Conservation (phyloP, 2,329 filamentous ascomycete species). For the Cadophora malorum region DNA sequence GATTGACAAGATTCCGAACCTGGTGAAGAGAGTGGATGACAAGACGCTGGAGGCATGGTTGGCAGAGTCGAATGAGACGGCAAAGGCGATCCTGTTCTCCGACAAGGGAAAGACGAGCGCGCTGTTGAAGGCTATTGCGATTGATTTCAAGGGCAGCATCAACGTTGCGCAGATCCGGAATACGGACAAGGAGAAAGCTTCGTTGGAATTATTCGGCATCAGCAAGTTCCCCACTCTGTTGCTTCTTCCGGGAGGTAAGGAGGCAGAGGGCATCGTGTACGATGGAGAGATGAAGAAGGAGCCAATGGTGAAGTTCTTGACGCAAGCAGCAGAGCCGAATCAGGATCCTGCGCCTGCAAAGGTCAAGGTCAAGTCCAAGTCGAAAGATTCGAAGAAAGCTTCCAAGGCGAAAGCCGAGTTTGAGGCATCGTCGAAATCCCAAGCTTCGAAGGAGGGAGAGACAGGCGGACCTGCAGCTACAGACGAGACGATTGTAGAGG, state of each 20-base stretch:
- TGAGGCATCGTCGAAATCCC: conserved; percentile 57
- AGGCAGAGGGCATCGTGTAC: conserved; percentile 73
- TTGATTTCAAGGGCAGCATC: conserved; percentile 86
- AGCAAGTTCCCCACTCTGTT: conserved; percentile 80
- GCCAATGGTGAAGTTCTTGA: conserved; percentile 81
- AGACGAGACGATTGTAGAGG: conserved; percentile 55
- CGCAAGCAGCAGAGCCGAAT: conserved; percentile 79
- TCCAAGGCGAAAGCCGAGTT: conserved; percentile 53
- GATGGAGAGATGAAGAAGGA: conserved; percentile 86
- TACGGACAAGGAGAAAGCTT: conserved; percentile 72
- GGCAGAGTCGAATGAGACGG: conserved; percentile 65
- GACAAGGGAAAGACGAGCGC: conserved; percentile 90
- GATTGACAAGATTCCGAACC: conserved; percentile 87
- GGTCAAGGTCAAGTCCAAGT: conserved; percentile 51
- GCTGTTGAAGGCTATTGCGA: conserved; percentile 81
- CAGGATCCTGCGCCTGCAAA: conserved; percentile 68
- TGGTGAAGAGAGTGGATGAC: conserved; percentile 82
- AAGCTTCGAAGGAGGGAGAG: conserved; percentile 55
- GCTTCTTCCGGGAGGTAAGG: conserved; percentile 72
- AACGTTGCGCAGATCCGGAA: conserved; percentile 79
- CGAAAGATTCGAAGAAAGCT: conserved; percentile 46
- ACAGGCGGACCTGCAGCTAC: conserved; percentile 55
- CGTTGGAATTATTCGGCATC: conserved; percentile 77
- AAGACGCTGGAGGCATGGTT: conserved; percentile 81
- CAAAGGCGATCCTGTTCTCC: conserved; percentile 91